Evolutionary conservation across 2,329 filamentous ascomycete species (phyloP), one percentile per base, ranked within the genome.

Genomic region (Apiospora sp.): DNA sequence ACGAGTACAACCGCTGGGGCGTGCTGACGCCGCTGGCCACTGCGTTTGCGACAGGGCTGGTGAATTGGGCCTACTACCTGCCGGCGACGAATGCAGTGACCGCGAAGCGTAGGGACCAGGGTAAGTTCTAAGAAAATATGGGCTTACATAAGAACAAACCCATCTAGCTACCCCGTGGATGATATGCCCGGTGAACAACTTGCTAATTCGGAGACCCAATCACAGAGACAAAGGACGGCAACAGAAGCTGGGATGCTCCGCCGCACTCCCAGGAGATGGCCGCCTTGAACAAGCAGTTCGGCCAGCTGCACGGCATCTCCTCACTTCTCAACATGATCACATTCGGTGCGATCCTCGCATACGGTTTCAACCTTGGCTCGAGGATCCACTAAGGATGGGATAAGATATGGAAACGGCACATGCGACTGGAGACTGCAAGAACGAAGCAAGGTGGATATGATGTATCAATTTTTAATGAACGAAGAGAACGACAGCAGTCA

Each of bases 221-320:
- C 44, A 61, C 74, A 91, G 95, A 96, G 86, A 94, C 92, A 74
- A 91, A 92, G 78, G 96, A 98, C 80, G 94, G 94, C 71, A 98
- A 97, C 88, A 93, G 93, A 81, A 94, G 92, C 82, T 93, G 93
- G 79, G 94, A 97, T 75, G 85, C 89, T 70, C 88, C 91, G 0
- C 93, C 94, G 51, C 94, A 97, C 79, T 96, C 93, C 6, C 87
- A 92, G 77, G 94, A 96, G 84, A 98, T 98, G 95, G 83, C 90
- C 77, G 87, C 86, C 12, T 82, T 97, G 77, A 97, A 96, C 86
- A 93, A 91, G 84, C 87, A 86, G 75, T 98, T 98, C 82, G 90
- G 89, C 22, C 89, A 89, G 74, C 83, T 98, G 72, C 96, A 99
- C 82, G 94, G 95, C 7, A 84, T 93, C 68, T 97, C 94, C 10